phyloP scores from a whole-genome alignment of 2,329 filamentous ascomycete genomes.

The Coleophoma eucalyptorum region DNA sequence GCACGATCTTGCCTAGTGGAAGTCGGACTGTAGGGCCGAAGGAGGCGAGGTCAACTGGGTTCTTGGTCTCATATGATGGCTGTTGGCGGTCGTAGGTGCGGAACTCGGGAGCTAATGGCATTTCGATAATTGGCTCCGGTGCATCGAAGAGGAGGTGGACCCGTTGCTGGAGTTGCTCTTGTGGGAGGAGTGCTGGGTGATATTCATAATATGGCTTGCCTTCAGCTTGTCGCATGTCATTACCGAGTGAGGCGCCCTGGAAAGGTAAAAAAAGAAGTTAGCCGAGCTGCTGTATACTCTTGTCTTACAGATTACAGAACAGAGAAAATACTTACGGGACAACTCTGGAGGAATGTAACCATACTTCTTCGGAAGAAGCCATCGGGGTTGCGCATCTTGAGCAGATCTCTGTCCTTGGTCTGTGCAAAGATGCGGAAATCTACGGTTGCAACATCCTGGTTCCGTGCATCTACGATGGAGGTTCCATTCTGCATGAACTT shows the following conservation, averaged over 20 bases:
- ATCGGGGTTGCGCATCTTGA: constrained; percentile 27
- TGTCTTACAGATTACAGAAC: too few species aligned
- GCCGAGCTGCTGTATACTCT: too few species aligned
- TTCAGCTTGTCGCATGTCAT: constrained; percentile 34
- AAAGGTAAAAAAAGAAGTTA: too few species aligned
- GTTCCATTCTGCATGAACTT: constrained; percentile 27
- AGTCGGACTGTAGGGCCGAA: constrained; percentile 5
- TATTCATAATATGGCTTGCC: constrained; percentile 20
- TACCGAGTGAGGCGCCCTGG: constrained; percentile 31
- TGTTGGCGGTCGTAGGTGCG: neutral
- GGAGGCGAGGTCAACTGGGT: neutral
- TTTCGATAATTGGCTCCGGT: constrained; percentile 15
- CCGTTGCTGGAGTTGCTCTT: constrained; percentile 14
- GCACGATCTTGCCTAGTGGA: constrained; percentile 9
- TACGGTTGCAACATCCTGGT: constrained; percentile 42
- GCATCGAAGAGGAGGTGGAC: constrained; percentile 5
- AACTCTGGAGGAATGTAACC: constrained; percentile 27
- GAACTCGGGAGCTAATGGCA: neutral
- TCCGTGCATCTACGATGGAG: constrained; percentile 31
- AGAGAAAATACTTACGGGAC: too few species aligned
- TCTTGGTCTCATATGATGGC: constrained; percentile 1
- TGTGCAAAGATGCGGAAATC: constrained; percentile 42
- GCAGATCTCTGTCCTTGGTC: constrained; percentile 31
- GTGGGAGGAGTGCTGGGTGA: constrained; percentile 19
- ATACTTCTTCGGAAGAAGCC: constrained; percentile 25